Evolutionary conservation across 176 grass and related monocot genomes (phyloP), one percentile per base, ranked within the genome.

Genomic region (Dactylis glomerata): DNA sequence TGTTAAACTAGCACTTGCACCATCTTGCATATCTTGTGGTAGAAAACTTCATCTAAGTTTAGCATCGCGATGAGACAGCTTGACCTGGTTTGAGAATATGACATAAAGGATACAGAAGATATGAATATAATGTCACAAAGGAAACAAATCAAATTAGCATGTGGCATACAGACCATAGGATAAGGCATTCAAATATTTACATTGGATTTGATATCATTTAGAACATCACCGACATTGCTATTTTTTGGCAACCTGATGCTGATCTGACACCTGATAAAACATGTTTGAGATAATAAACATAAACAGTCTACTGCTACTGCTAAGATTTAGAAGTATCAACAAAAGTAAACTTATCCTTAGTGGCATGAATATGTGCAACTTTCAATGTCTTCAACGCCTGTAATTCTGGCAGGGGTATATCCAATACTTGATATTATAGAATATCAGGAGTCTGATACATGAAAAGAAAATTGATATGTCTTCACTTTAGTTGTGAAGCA

Each of bases 21-120:
- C 75, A 98, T 93, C 96, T 99, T 99, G 77, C 96, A 99, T 84
- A 99, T 99, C 85, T 99, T 99, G 88, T 99, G 91, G 90, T 99
- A 94, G 38, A 96, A 99, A 71, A 99, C 96, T 87, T 99, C 96
- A 79, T 82, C 96, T 92, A 54, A 99, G 91, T 65, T 99, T 93
- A 68, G 89, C 91, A 90, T 92, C 82, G 6, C 89, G 87, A 82
- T 87, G 87, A 73, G 96, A 96, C 5, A 92, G 81, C 70, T 96
- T 93, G 78, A 96, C 96, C 96, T 96, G 84, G 54, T 83, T 49
- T 40, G 75, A 73, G 38, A 77, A n/a, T n/a, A 82, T 14, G 20
- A 32, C 22, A 77, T 14, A 88, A 80, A 27, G 50, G 44, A 80
- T 27, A 50, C n/a, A 64, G 3, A 81, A 24, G 62, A 59, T 38